Percentiles rank a stretch among this genome's conserved stretches.
phyloP scores from a whole-genome alignment of 306 rosid genomes.

The Amphicarpaea edgeworthii region DNA sequence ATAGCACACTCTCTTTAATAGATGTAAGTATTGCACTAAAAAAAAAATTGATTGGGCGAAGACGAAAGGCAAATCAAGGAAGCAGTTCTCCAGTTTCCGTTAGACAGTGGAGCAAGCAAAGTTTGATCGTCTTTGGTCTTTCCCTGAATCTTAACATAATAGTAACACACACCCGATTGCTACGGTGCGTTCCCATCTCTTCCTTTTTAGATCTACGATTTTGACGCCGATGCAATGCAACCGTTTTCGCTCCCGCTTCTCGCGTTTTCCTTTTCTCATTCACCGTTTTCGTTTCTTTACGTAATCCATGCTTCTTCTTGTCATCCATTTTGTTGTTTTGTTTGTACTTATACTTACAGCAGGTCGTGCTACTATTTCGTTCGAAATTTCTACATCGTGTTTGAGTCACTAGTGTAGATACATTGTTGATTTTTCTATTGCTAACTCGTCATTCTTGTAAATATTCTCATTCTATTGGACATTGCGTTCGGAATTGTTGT shows the following conservation, averaged over 20 bases:
- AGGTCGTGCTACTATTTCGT: constrained; percentile 2
- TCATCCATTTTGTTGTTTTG: not conserved
- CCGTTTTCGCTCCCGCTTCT: constrained; percentile 9
- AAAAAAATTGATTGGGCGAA: not conserved
- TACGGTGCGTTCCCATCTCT: constrained; percentile 10
- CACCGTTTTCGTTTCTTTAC: not conserved
- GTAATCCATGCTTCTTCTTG: not conserved
- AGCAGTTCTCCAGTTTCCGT: not conserved
- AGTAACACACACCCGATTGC: constrained; percentile 6
- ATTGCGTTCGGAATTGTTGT: not conserved
- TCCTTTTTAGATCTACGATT: constrained; percentile 33
- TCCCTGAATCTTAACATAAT: constrained; percentile 45
- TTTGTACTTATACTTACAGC: not conserved
- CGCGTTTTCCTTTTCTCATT: not conserved
- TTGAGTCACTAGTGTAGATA: too few relatives aligned
- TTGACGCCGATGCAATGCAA: not conserved
- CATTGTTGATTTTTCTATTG: not conserved
- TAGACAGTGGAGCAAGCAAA: not conserved
- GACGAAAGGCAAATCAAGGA: not conserved
- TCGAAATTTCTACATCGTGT: not conserved
- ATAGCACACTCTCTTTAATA: too few relatives aligned
- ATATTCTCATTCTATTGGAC: not conserved
- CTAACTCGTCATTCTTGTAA: not conserved
- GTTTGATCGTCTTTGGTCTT: not conserved
- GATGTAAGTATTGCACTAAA: too few relatives aligned